Evolutionary conservation across 768 basidiomycete genomes (phyloP).

Genomic region (Russula lepida): DNA sequence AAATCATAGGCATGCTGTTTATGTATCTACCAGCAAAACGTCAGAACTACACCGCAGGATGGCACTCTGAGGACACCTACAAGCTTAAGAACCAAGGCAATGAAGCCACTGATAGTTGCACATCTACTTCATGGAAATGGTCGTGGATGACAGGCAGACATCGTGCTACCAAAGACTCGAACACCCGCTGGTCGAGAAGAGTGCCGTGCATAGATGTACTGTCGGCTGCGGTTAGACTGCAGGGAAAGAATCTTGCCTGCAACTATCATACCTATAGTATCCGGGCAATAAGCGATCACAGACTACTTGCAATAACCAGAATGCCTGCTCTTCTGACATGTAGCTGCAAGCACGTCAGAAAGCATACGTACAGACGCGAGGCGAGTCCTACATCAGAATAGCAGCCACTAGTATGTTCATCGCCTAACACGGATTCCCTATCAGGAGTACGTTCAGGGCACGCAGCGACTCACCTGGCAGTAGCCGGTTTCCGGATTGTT

Average conservation of each 20-base stretch:
- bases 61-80: conserved; percentile 42
- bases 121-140: conserved; percentile 84
- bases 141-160: conserved; percentile 92
- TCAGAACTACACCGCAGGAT: conserved; percentile 5
- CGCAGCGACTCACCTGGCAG: conserved; percentile 57
- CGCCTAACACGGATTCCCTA: conserved; percentile 41
- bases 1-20: conserved; percentile 95
- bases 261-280: conserved; percentile 77
- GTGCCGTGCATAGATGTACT: conserved; percentile 96
- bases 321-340: conserved; percentile 98
- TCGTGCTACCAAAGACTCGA: conserved; percentile 84
- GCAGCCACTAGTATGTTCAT: conserved; percentile 98
- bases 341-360: conserved; percentile 49
- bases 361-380: not conserved
- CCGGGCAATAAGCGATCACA: conserved; percentile 93
- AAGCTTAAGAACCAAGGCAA: conserved; percentile 97
- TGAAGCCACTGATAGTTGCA: conserved; percentile 94
- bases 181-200: conserved; percentile 95
- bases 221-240: conserved; percentile 32
- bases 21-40: conserved; percentile 50
- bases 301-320: conserved; percentile 92
- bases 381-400: conserved; percentile 66
- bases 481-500: conserved; percentile 93
- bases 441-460: not conserved
- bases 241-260: conserved; percentile 3